phyloP scores from a whole-genome alignment of 2,329 filamentous ascomycete genomes.

The Penicillium sclerotigenum region DNA sequence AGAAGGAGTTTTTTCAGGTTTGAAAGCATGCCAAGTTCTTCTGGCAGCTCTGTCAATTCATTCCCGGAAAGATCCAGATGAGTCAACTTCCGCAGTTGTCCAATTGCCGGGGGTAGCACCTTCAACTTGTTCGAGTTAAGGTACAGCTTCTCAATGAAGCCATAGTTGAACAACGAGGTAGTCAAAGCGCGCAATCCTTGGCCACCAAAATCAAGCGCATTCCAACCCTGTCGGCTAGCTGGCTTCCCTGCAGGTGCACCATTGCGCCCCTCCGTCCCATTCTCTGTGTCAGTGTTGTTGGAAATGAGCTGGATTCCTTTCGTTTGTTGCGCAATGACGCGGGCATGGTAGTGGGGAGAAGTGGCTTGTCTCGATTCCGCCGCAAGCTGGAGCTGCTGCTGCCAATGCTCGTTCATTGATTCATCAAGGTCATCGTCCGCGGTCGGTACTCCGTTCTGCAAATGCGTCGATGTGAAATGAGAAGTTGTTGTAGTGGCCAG shows the following conservation, averaged over 20 bases:
- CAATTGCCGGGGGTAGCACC: constrained; percentile 74
- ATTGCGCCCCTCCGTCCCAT: constrained; percentile 57
- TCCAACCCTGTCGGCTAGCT: constrained; percentile 72
- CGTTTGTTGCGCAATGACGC: constrained; percentile 46
- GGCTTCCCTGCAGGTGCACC: constrained; percentile 61
- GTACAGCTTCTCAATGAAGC: constrained; percentile 87
- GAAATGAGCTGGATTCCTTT: constrained; percentile 47
- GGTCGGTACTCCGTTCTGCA: constrained; percentile 59
- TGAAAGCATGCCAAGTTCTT: constrained; percentile 95
- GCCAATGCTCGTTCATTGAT: constrained; percentile 72
- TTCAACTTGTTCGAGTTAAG: constrained; percentile 89
- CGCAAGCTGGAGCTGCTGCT: constrained; percentile 76
- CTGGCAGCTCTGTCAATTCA: constrained; percentile 73
- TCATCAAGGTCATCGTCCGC: constrained; percentile 57
- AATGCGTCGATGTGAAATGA: constrained; percentile 57
- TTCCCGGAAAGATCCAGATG: constrained; percentile 89
- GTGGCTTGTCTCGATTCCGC: constrained; percentile 69
- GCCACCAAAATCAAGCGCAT: constrained; percentile 91
- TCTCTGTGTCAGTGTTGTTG: constrained; percentile 51
- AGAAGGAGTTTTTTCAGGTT: constrained; percentile 80
- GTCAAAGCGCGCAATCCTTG: constrained; percentile 85
- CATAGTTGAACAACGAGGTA: constrained; percentile 76
- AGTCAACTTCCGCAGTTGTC: constrained; percentile 74
- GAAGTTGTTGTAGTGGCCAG: constrained; percentile 49
- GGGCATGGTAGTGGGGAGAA: constrained; percentile 67